phyloP scores from a whole-genome alignment of 768 basidiomycete species.

The Amanita molliuscula region DNA sequence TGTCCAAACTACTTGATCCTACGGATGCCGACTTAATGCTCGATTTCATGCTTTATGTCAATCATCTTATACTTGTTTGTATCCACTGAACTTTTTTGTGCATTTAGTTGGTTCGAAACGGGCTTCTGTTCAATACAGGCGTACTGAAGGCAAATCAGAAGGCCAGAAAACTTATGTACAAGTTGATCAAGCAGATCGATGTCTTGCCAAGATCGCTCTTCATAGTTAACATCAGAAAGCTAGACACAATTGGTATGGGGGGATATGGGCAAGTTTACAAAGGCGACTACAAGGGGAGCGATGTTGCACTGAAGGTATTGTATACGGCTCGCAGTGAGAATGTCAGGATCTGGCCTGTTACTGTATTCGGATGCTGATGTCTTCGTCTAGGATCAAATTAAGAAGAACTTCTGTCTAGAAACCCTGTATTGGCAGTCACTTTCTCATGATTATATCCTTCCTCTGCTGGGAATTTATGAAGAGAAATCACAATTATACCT shows the following conservation, averaged over 20 bases:
- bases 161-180: neutral
- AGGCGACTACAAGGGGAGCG: neutral
- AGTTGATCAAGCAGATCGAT: neutral
- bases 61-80: neutral
- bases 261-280: neutral
- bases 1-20: neutral
- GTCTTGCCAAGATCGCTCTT: neutral
- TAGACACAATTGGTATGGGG: neutral
- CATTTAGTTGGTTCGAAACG: neutral
- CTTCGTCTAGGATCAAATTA: neutral
- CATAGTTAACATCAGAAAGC: neutral
- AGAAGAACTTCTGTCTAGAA: neutral
- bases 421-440: neutral
- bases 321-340: neutral
- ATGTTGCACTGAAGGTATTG: neutral
- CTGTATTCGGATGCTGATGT: neutral
- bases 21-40: neutral
- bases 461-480: neutral
- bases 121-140: neutral
- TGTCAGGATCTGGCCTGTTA: neutral
- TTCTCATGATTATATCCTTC: neutral
- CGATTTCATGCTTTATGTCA: neutral
- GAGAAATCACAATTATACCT: neutral
- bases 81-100: neutral
- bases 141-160: neutral